Evolutionary conservation across 2,329 filamentous ascomycete genomes (phyloP).

Genomic region (Cladosporium sp.): DNA sequence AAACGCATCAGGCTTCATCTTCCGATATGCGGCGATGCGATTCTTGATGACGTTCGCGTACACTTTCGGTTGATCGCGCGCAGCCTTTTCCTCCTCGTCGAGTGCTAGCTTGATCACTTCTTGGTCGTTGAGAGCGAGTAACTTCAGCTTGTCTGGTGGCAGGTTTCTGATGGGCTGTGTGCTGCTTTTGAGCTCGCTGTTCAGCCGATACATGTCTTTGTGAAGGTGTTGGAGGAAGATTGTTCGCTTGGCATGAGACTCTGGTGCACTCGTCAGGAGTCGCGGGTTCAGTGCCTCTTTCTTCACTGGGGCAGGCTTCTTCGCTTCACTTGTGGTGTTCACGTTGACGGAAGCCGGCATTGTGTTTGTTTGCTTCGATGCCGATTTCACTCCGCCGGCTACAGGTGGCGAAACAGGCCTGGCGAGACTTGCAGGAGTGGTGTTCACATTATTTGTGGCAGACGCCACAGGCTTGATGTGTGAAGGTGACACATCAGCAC

Average conservation of each 20-base stretch:
- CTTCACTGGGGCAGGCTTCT: conserved; percentile 14
- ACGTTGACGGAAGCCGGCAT: neutral
- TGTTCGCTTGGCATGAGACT: conserved; percentile 36
- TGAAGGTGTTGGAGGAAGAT: conserved; percentile 61
- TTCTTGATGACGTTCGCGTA: conserved; percentile 86
- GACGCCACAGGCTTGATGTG: neutral
- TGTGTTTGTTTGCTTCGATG: conserved; percentile 13
- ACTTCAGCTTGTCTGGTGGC: conserved; percentile 40
- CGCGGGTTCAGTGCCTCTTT: conserved; percentile 62
- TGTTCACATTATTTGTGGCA: neutral
- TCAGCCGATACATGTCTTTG: conserved; percentile 65
- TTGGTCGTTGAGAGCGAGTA: conserved; percentile 61
- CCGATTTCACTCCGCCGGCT: neutral
- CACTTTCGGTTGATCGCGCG: conserved; percentile 65
- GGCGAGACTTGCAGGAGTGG: conserved; percentile 22
- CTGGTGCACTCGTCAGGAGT: conserved; percentile 56
- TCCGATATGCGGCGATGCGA: conserved; percentile 71
- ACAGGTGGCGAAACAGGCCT: conserved; percentile 27
- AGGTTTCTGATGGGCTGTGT: conserved; percentile 33
- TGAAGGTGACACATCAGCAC: neutral
- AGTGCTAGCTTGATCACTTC: conserved; percentile 68
- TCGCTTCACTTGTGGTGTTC: conserved; percentile 2
- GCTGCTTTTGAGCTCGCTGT: conserved; percentile 59
- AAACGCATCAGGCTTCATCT: conserved; percentile 74
- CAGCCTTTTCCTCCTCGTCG: conserved; percentile 76